Percentiles rank a stretch among this genome's conserved stretches.
Conservation (phyloP, 257 asterid genomes). For the Striga asiatica region DNA sequence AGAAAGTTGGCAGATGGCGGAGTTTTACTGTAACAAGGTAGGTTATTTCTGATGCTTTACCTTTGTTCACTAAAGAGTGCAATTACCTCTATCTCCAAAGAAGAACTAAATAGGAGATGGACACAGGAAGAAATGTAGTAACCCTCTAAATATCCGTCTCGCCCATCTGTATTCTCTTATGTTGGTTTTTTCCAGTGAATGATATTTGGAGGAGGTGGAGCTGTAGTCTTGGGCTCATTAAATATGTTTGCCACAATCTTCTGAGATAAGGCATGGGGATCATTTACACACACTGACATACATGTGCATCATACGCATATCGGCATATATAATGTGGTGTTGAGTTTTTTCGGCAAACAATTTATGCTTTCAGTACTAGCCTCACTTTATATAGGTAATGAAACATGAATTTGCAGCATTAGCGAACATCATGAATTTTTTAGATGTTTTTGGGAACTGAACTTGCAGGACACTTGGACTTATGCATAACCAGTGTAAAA, state of each 20-base stretch:
- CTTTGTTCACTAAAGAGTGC: not conserved
- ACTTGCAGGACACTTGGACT: not conserved
- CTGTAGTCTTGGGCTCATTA: not conserved
- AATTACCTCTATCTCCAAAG: not conserved
- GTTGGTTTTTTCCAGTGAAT: conserved; percentile 1
- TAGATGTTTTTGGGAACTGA: not conserved
- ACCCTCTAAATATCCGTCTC: not conserved
- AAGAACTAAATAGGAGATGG: not conserved
- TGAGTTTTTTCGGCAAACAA: not conserved
- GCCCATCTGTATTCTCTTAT: not conserved
- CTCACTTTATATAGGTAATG: not conserved
- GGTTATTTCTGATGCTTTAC: not conserved
- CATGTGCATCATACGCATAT: too few relatives aligned
- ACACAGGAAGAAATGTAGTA: not conserved
- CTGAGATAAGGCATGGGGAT: not conserved
- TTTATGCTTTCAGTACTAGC: not conserved
- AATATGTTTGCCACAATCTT: not conserved
- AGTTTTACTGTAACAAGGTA: conserved; percentile 90
- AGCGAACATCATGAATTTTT: not conserved
- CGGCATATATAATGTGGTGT: not conserved
- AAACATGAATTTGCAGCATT: not conserved
- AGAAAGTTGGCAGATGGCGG: conserved; percentile 99
- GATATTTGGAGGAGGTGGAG: not conserved
- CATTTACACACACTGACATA: too few relatives aligned
- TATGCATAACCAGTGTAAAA: too few relatives aligned